phyloP scores from a whole-genome alignment of 768 basidiomycete species.

The Plicaturopsis crispa region DNA sequence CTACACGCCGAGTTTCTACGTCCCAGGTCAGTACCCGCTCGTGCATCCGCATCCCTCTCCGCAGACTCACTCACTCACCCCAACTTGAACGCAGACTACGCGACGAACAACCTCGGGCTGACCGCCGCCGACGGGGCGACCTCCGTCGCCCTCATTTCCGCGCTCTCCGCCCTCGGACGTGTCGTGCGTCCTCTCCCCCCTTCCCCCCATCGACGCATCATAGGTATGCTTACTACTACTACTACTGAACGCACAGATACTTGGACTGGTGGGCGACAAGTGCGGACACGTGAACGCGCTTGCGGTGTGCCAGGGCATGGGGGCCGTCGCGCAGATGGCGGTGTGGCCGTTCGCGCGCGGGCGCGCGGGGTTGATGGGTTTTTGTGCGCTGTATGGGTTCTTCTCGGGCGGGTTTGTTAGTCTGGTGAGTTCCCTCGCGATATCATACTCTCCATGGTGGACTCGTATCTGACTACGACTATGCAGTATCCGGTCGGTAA shows the following conservation, averaged over 20 bases:
- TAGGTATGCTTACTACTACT: background rate
- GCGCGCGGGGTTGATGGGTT: slow-evolving; percentile 3
- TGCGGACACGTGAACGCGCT: background rate
- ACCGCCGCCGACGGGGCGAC: slow-evolving; percentile 2
- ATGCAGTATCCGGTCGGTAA: slow-evolving; percentile 4
- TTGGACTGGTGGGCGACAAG: slow-evolving; percentile 1
- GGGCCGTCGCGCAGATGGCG: slow-evolving; percentile 3
- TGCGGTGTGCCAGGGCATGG: slow-evolving; percentile 1
- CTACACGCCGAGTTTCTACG: slow-evolving; percentile 3
- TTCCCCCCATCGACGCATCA: background rate
- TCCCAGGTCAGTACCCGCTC: slow-evolving; percentile 4
- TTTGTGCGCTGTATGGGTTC: slow-evolving; percentile 3
- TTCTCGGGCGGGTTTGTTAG: slow-evolving; percentile 4
- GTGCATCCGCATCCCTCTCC: too few species aligned
- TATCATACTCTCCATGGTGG: too few species aligned
- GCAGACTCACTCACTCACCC: background rate
- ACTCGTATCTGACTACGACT: too few species aligned
- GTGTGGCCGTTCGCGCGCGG: slow-evolving; percentile 2
- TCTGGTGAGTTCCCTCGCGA: too few species aligned
- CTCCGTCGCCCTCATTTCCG: slow-evolving; percentile 2
- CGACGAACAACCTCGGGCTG: slow-evolving; percentile 1
- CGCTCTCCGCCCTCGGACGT: slow-evolving; percentile 3
- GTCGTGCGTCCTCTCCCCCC: slow-evolving; percentile 1
- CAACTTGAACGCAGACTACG: slow-evolving; percentile 2
- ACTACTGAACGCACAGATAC: too few species aligned